Evolutionary conservation across 495 filamentous ascomycete genomes (phyloP).

Genomic region (Talaromyces stipitatus): DNA sequence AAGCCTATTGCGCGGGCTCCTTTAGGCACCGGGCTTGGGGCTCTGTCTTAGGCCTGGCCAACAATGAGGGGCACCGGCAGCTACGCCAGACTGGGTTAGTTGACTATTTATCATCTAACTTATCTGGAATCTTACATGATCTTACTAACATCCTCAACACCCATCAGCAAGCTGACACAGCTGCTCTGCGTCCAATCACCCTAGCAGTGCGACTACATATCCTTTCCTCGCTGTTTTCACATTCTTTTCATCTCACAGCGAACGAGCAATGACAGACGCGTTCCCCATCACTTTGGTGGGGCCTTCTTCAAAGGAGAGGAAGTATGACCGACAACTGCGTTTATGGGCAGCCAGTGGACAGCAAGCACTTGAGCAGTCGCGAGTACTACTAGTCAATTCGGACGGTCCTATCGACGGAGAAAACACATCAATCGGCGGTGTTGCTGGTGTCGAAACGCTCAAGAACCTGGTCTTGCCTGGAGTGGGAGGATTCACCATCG

Average conservation of each 20-base stretch:
- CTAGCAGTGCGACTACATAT: too few relatives aligned
- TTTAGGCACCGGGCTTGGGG: too few relatives aligned
- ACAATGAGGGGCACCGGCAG: too few relatives aligned
- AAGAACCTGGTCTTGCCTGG: constrained; percentile 96
- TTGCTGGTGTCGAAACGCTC: constrained; percentile 82
- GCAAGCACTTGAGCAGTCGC: constrained; percentile 78
- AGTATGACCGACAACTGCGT: constrained; percentile 93
- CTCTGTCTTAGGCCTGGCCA: too few relatives aligned
- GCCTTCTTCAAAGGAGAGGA: constrained; percentile 80
- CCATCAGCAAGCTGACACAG: not conserved
- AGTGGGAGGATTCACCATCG: constrained; percentile 89
- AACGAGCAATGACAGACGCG: constrained; percentile 26
- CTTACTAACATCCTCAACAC: not conserved
- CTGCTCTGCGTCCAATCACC: too few relatives aligned
- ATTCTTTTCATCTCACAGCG: not conserved
- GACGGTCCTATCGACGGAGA: constrained; percentile 32
- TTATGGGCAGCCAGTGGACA: constrained; percentile 94
- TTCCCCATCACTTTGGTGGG: constrained; percentile 36
- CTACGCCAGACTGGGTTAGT: too few relatives aligned
- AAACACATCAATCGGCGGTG: constrained; percentile 53
- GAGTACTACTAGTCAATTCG: constrained; percentile 80
- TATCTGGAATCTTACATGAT: too few relatives aligned
- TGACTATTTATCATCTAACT: too few relatives aligned
- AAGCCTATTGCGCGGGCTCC: too few relatives aligned
- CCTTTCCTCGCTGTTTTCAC: not conserved